A percentile compares a stretch with the other conserved stretches of the same genome.
phyloP scores from a whole-genome alignment of 2,329 filamentous ascomycete genomes.

The Verruconis gallopava region DNA sequence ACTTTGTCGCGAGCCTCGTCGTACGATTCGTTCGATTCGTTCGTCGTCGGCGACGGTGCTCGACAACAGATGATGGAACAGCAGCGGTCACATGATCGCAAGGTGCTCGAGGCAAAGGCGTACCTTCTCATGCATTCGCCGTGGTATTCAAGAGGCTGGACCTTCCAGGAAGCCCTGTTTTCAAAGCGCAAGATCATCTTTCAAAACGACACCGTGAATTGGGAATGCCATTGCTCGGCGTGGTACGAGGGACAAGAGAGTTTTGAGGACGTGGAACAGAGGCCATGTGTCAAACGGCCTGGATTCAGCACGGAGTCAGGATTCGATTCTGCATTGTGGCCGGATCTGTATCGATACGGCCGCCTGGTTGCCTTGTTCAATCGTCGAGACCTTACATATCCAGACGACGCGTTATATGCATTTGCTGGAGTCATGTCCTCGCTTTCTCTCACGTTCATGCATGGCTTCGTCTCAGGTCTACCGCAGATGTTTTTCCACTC shows the following conservation, averaged over 20 bases:
- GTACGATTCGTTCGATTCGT: background rate
- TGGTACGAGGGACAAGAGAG: background rate
- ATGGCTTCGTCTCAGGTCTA: constrained; percentile 12
- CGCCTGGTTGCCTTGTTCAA: constrained; percentile 9
- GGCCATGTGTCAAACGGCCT: background rate
- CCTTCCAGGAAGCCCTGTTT: constrained; percentile 11
- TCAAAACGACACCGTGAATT: constrained; percentile 9
- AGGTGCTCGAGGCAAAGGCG: background rate
- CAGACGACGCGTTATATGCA: constrained; percentile 11
- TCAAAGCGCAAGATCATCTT: constrained; percentile 10
- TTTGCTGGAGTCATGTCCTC: constrained; percentile 10
- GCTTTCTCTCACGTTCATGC: constrained; percentile 7
- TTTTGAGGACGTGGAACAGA: background rate
- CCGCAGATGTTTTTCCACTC: constrained; percentile 14
- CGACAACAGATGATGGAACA: no score
- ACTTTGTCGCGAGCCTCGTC: background rate
- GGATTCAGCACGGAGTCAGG: background rate
- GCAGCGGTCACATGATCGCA: background rate
- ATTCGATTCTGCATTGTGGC: background rate
- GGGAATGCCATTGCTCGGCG: constrained; percentile 3
- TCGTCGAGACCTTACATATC: constrained; percentile 10
- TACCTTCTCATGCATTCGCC: background rate
- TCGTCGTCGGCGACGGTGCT: background rate
- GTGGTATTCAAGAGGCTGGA: constrained; percentile 10
- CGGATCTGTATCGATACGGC: constrained; percentile 4